Evolutionary conservation across 164 flowering plant genomes (phyloP).

Genomic region (Vitis riparia): DNA sequence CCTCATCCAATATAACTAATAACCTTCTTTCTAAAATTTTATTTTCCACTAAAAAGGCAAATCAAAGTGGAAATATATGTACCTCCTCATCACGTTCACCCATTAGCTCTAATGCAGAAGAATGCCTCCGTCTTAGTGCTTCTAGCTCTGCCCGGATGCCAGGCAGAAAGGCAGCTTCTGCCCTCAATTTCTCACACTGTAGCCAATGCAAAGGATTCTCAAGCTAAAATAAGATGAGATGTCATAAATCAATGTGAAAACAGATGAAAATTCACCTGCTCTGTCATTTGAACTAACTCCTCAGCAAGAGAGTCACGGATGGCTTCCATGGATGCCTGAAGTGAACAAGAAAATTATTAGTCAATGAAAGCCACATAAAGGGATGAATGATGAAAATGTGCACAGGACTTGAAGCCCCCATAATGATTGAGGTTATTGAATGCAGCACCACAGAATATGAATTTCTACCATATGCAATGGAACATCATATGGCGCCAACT

Average conservation of each 20-base stretch:
- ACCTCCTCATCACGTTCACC: slow-evolving; percentile 99
- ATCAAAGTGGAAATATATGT: slow-evolving; percentile 11
- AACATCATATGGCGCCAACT: background rate
- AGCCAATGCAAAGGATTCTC: too few relatives aligned
- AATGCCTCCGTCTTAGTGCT: slow-evolving; percentile 85
- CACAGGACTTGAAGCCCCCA: background rate
- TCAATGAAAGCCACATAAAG: background rate
- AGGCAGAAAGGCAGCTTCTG: slow-evolving; percentile 52
- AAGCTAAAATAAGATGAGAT: too few relatives aligned
- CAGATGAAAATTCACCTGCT: slow-evolving; percentile 49
- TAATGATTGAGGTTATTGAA: background rate
- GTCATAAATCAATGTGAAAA: background rate
- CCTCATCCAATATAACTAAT: too few relatives aligned
- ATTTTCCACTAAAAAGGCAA: background rate
- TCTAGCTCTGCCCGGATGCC: slow-evolving; percentile 91
- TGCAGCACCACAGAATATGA: background rate
- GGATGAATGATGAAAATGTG: background rate
- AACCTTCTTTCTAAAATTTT: background rate
- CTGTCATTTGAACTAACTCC: slow-evolving; percentile 95
- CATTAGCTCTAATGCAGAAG: slow-evolving; percentile 96
- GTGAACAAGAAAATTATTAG: background rate
- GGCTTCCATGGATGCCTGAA: slow-evolving; percentile 88
- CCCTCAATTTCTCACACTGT: too few relatives aligned
- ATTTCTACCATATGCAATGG: background rate
- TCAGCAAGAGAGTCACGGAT: slow-evolving; percentile 98